Evolutionary conservation across 1,284 basidiomycete genomes (phyloP), one percentile per base, ranked within the genome.

Genomic region (Dichomitus squalens): DNA sequence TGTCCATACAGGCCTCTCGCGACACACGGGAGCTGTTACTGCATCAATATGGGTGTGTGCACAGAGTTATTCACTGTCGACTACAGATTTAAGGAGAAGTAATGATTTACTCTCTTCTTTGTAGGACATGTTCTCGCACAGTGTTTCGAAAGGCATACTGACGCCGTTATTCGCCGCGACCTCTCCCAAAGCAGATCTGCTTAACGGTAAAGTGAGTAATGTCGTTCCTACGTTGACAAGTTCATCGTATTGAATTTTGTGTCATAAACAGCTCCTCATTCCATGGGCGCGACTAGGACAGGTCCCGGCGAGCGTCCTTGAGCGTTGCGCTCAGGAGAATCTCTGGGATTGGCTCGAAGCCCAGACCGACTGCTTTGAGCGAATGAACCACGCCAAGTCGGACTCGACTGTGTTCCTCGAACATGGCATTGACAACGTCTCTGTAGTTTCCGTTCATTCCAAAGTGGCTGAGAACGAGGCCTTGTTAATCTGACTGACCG

Each of bases 1-100:
- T 52, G 56, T 83, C 40, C 68, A 74, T 25, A 76, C 79, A 0
- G 77, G 81, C 16, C 64, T 86, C n/a, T 64, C 69, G 29, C 75
- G 80, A 8, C 65, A 81, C 27, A 23, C 34, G 5, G 35, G 40
- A n/a, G n/a, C n/a, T n/a, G 49, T 62, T 20, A 25, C 33, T 0
- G 44, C 56, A 0, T 39, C 50, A 1, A 7, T 57, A 7, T 56
- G 27, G 53, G 60, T 58, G 14, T 11, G 57, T 35, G n/a, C n/a
- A n/a, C n/a, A n/a, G n/a, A n/a, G n/a, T n/a, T n/a, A n/a, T 14
- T 34, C 27, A 40, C 31, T 33, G 4, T 35, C 7, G 7, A 52
- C 2, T n/a, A 21, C 31, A 14, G 7, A 7, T 20, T 21, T 23
- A n/a, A 25, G n/a, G n/a, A n/a, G n/a, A n/a, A n/a, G n/a, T n/a